Conservation (phyloP, 1,139 yeast species). For the Candida freyschussii region DNA sequence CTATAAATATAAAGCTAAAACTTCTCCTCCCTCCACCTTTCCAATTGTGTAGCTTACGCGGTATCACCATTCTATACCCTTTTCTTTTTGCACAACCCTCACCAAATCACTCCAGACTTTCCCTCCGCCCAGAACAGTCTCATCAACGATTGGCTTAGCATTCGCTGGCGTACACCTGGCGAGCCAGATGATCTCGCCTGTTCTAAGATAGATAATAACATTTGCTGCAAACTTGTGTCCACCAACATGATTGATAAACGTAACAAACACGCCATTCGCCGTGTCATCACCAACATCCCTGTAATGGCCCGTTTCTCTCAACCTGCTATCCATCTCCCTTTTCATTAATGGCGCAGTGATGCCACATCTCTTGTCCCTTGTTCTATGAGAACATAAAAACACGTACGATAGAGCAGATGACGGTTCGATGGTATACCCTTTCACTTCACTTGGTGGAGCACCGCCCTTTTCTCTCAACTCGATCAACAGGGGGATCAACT, state of each 20-base stretch:
- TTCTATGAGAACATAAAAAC: constrained; percentile 80
- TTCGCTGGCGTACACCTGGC: constrained; percentile 81
- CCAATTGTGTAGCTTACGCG: too few species aligned
- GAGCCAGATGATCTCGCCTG: constrained; percentile 82
- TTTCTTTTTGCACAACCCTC: constrained; percentile 55
- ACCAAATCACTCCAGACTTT: constrained; percentile 68
- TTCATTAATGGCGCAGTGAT: constrained; percentile 91
- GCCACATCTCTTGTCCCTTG: constrained; percentile 92
- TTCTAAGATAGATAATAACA: constrained; percentile 63
- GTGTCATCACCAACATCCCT: constrained; percentile 72
- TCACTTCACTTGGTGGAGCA: constrained; percentile 15
- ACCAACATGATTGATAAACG: constrained; percentile 81
- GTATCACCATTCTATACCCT: constrained; percentile 55
- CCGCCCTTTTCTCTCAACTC: constrained; percentile 22
- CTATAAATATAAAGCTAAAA: too few species aligned
- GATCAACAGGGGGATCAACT: constrained; percentile 39
- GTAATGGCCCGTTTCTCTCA: constrained; percentile 63
- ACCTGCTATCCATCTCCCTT: constrained; percentile 66
- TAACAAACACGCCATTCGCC: constrained; percentile 68
- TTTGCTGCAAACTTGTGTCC: constrained; percentile 95
- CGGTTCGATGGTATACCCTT: constrained; percentile 29
- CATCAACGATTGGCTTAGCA: constrained; percentile 67
- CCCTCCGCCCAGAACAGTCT: constrained; percentile 62
- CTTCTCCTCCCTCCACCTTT: too few species aligned
- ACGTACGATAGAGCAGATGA: constrained; percentile 52